Evolutionary conservation across 2,329 filamentous ascomycete species (phyloP).

Genomic region (Hymenoscyphus fraxineus): DNA sequence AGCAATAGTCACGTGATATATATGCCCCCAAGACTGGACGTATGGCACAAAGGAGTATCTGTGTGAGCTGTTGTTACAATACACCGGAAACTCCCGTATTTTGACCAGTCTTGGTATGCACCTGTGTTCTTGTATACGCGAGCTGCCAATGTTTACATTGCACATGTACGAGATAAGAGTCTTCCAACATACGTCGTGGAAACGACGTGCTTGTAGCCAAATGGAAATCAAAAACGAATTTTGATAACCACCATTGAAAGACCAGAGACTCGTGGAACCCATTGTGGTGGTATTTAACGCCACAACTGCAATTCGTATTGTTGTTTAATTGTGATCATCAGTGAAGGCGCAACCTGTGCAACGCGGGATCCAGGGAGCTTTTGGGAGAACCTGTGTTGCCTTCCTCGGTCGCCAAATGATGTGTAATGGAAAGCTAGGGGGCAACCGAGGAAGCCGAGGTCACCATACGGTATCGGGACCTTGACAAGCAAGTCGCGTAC

Average conservation of each 20-base stretch:
- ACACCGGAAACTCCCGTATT: neutral
- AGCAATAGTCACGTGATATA: neutral
- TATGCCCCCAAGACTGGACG: neutral
- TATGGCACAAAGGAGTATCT: neutral
- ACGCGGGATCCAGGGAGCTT: neutral
- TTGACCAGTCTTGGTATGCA: neutral
- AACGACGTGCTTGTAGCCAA: constrained; percentile 1
- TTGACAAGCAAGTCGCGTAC: too few relatives aligned
- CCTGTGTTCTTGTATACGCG: neutral
- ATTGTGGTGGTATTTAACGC: neutral
- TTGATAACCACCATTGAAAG: neutral
- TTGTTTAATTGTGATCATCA: neutral
- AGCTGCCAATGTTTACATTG: neutral
- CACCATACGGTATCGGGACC: neutral
- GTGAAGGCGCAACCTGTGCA: neutral
- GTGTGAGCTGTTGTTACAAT: neutral
- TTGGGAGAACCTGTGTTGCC: neutral
- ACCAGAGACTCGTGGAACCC: neutral
- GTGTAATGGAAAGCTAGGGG: neutral
- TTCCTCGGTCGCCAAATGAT: neutral
- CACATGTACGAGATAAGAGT: neutral
- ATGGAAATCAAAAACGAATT: neutral
- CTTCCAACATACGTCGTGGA: neutral
- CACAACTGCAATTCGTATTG: neutral
- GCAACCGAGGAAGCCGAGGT: neutral